A percentile compares a stretch with the other conserved stretches of the same genome.
phyloP scores from a whole-genome alignment of 306 rosid genomes.

The Vachellia pachyceras region DNA sequence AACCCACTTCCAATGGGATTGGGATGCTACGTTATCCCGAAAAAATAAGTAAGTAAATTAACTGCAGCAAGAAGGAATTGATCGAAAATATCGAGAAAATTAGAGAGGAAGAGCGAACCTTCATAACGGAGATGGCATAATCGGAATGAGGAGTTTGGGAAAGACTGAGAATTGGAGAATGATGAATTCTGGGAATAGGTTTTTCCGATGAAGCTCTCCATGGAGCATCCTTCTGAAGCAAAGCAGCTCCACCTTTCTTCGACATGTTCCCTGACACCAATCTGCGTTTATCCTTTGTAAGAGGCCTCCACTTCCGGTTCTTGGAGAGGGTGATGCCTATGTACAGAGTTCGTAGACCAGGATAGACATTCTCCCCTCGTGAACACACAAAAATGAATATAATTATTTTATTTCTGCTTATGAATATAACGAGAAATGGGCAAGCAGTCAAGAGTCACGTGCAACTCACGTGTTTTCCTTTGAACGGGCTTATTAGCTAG shows the following conservation, averaged over 20 bases:
- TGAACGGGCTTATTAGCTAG: not conserved
- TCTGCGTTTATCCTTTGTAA: not conserved
- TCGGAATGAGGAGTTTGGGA: constrained; percentile 61
- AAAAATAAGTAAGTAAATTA: not conserved
- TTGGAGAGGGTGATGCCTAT: not conserved
- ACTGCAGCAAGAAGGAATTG: not conserved
- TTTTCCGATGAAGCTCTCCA: constrained; percentile 72
- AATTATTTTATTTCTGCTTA: not conserved
- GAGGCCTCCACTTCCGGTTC: not conserved
- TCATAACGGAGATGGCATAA: constrained; percentile 77
- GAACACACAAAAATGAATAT: not conserved
- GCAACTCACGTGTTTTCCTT: not conserved
- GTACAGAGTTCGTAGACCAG: not conserved
- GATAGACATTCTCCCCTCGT: not conserved
- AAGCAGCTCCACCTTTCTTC: constrained; percentile 58
- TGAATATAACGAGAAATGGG: not conserved
- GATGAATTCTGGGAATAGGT: constrained; percentile 85
- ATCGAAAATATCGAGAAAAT: not conserved
- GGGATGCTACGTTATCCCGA: constrained; percentile 54
- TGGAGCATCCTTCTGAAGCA: constrained; percentile 78
- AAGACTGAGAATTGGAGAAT: constrained; percentile 73
- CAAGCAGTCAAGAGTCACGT: no score
- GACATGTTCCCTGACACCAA: constrained; percentile 50
- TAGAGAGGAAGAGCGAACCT: constrained; percentile 46
- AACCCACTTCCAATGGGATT: constrained; percentile 83